Conservation (phyloP, 106 monocot species). For the Chionographis japonica region DNA sequence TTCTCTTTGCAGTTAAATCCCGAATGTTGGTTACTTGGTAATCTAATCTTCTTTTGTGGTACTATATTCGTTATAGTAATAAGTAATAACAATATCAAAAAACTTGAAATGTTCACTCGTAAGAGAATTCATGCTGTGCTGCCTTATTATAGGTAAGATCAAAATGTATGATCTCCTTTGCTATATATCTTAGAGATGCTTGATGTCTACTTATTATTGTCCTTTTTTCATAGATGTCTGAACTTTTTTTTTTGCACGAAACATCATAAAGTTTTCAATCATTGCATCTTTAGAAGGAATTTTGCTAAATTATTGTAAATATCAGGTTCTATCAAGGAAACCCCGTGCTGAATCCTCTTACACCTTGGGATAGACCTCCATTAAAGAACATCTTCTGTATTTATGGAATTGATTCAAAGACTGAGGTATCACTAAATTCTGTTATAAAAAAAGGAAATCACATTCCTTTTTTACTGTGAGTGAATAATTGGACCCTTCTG, state of each 20-base stretch:
- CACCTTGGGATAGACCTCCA: constrained; percentile 98
- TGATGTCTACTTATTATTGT: neutral
- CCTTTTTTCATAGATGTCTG: neutral
- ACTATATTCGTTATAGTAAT: too few species aligned
- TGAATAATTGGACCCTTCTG: neutral
- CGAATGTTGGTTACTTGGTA: too few species aligned
- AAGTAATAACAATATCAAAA: too few species aligned
- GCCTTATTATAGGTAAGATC: too few species aligned
- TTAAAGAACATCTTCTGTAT: constrained; percentile 95
- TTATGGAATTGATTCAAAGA: constrained; percentile 93
- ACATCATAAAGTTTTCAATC: neutral
- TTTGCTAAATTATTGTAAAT: constrained; percentile 16
- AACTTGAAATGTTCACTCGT: too few species aligned
- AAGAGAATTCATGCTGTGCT: too few species aligned
- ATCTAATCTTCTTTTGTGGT: too few species aligned
- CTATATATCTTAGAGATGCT: too few species aligned
- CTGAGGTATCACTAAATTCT: constrained; percentile 60
- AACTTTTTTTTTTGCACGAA: neutral
- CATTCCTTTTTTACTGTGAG: neutral
- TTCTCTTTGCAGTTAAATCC: too few species aligned
- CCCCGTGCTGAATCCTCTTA: constrained; percentile 91
- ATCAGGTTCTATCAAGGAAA: constrained; percentile 81
- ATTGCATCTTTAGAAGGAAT: neutral
- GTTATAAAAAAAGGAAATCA: neutral
- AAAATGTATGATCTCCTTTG: too few species aligned